A percentile compares a stretch with the other conserved stretches of the same genome.
phyloP scores from a whole-genome alignment of 352 stramenopile species.

The Pythium utonaiense region DNA sequence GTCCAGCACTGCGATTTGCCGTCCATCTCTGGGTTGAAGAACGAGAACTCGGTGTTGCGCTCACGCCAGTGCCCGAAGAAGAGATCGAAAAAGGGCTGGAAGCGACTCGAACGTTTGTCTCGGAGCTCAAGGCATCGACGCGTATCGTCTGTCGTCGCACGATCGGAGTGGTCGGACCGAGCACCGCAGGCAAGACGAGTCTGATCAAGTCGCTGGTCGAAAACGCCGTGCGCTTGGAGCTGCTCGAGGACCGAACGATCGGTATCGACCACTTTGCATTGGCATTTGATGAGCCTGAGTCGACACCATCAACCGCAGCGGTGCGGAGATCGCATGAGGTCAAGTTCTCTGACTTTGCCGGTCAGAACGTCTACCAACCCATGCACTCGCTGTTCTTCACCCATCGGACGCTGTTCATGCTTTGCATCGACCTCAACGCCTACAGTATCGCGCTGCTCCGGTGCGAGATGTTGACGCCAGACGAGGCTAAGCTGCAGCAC shows the following conservation, averaged over 20 bases:
- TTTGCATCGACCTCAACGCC: neutral
- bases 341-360: conserved; percentile 12
- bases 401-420: neutral
- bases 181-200: conserved; percentile 26
- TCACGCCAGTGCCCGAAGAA: neutral
- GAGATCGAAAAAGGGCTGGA: neutral
- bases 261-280: neutral
- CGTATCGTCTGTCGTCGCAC: conserved; percentile 7
- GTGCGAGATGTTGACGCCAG: neutral
- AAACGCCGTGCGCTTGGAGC: conserved; percentile 1
- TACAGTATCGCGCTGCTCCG: neutral
- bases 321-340: neutral
- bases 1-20: neutral
- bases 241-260: conserved; percentile 5
- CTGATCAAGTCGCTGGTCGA: neutral
- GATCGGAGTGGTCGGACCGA: conserved; percentile 24
- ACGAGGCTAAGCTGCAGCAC: neutral
- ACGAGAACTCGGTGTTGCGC: neutral
- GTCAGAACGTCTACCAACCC: conserved; percentile 3
- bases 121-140: neutral
- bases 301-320: no score
- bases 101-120: neutral
- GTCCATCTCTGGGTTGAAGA: neutral
- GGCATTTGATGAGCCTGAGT: neutral
- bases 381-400: conserved; percentile 12